phyloP scores from a whole-genome alignment of 306 rosid genomes.

The Morella rubra region DNA sequence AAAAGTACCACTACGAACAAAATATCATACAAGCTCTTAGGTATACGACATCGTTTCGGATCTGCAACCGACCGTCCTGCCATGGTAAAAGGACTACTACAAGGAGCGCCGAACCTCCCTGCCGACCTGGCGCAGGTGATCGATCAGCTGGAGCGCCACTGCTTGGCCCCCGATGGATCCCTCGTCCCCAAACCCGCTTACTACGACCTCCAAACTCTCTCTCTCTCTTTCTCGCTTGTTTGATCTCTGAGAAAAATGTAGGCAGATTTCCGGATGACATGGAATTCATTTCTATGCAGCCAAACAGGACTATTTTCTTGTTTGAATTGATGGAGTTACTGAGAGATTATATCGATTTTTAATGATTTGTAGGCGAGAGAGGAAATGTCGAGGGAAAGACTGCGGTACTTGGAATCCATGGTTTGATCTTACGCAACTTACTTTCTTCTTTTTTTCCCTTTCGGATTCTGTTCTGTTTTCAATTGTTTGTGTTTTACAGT shows the following conservation, averaged over 20 bases:
- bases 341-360: conserved; percentile 16
- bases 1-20: background rate
- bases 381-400: conserved; percentile 93
- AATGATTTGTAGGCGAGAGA: conserved; percentile 74
- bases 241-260: conserved; percentile 20
- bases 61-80: background rate
- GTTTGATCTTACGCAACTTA: conserved; percentile 33
- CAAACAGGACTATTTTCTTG: background rate
- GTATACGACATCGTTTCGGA: conserved; percentile 35
- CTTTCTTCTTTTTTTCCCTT: background rate
- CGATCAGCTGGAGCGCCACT: conserved; percentile 90
- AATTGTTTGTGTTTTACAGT: conserved; percentile 16
- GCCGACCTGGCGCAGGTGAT: conserved; percentile 69
- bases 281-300: background rate
- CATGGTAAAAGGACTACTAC: conserved; percentile 64
- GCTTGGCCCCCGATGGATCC: conserved; percentile 91
- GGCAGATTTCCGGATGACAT: background rate
- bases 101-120: conserved; percentile 58
- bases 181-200: conserved; percentile 76
- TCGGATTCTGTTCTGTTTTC: background rate
- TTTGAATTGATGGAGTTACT: background rate
- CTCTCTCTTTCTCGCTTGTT: conserved; percentile 23
- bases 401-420: conserved; percentile 83
- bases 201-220: conserved; percentile 63
- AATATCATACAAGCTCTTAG: background rate